Evolutionary conservation across 2,329 filamentous ascomycete species (phyloP).

Genomic region (Curvularia verruculosa): DNA sequence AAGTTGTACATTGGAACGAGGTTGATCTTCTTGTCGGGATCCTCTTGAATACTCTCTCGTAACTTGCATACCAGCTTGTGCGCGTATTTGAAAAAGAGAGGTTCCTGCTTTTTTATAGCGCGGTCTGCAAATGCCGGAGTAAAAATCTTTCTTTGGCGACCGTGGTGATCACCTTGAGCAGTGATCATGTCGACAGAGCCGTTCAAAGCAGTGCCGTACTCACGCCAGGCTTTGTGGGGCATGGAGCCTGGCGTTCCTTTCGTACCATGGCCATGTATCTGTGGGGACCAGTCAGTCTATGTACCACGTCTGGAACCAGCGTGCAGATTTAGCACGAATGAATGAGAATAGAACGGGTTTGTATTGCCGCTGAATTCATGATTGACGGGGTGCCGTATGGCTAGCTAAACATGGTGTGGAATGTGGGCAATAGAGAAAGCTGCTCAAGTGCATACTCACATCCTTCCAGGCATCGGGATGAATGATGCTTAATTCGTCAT

Average conservation of each 20-base stretch:
- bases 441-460: conserved; percentile 8
- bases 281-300: background rate
- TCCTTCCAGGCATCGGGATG: conserved; percentile 46
- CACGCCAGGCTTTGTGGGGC: conserved; percentile 35
- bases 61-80: conserved; percentile 50
- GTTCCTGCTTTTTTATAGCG: conserved; percentile 51
- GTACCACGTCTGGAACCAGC: too few relatives aligned
- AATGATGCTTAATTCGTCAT: conserved; percentile 51
- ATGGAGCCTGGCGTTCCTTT: conserved; percentile 23
- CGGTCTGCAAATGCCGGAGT: conserved; percentile 52
- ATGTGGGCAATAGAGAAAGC: background rate
- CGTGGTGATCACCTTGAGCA: conserved; percentile 46
- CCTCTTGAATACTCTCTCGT: conserved; percentile 33
- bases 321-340: background rate
- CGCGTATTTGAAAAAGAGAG: conserved; percentile 50
- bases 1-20: conserved; percentile 45
- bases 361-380: background rate
- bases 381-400: background rate
- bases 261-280: conserved; percentile 36
- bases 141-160: conserved; percentile 49
- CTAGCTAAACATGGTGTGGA: background rate
- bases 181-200: conserved; percentile 39
- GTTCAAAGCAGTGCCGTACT: conserved; percentile 29
- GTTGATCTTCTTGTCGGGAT: conserved; percentile 40
- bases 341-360: background rate